Evolutionary conservation across 306 rosid species (phyloP), one percentile per base, ranked within the genome.

Genomic region (Lathyrus tuberosus): DNA sequence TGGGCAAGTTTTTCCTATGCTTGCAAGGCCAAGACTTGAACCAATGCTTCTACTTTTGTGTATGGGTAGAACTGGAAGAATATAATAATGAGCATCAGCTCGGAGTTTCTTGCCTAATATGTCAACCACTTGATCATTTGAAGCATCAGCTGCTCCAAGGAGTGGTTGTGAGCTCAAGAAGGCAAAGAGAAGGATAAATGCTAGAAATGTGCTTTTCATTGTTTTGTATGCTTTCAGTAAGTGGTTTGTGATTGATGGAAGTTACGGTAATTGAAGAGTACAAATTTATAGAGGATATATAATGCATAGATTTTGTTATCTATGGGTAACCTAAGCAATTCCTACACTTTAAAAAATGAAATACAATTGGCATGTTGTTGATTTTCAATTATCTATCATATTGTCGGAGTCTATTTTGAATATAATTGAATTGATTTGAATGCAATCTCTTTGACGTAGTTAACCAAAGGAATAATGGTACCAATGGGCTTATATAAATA

Each of bases 61-160:
- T 10, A 61, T 8, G 14, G 48, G 67, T 38, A 8, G 10, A 18
- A 37, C 26, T 0, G 73, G 52, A 44, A 65, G 5, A 11, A 86
- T 69, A n/a, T 66, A 40, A 63, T 83, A 83, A 13, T 57, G 8
- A 2, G 54, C 5, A 10, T 17, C 49, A 5, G 63, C 62, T 51
- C 28, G 75, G 8, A 75, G 43, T 9, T 13, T 75, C 41, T 75
- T 75, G 3, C 79, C 73, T 20, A 58, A 57, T 66, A 46, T 56
- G 73, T 83, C 90, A 37, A 76, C 75, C 67, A 86, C 87, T 12
- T 72, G 57, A 14, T 63, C 64, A 52, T 52, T 52, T 4, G 38
- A 56, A 56, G 62, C 62, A 10, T 26, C 38, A 12, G 37, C 37
- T 13, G 17, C 38, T 26, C 62, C 62, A 54, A 24, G 62, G 12